phyloP scores from a whole-genome alignment of 768 basidiomycete genomes.

The Ramaria rubella region DNA sequence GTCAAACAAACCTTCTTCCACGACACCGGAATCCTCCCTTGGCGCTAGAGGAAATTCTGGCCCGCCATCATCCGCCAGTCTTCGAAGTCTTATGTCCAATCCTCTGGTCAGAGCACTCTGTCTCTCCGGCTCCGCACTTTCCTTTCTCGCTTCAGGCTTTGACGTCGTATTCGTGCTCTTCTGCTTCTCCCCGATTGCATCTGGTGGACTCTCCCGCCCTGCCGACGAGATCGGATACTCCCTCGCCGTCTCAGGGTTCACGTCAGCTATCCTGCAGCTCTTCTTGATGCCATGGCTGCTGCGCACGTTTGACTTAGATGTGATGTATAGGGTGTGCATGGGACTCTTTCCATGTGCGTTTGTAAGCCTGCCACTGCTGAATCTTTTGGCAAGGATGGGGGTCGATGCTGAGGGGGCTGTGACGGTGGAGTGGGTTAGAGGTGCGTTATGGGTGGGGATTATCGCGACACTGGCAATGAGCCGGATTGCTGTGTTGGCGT shows the following conservation, averaged over 20 bases:
- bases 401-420: conserved; percentile 27
- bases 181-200: conserved; percentile 52
- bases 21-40: background rate
- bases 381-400: conserved; percentile 36
- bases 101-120: conserved; percentile 49
- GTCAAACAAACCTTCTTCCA: background rate
- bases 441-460: conserved; percentile 46
- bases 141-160: conserved; percentile 49
- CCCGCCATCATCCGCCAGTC: background rate
- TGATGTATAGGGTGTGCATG: conserved; percentile 50
- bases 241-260: conserved; percentile 44
- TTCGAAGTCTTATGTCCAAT: conserved; percentile 36
- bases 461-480: conserved; percentile 37
- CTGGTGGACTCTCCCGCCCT: conserved; percentile 56
- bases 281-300: conserved; percentile 50
- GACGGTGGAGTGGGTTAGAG: conserved; percentile 6
- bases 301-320: conserved; percentile 42
- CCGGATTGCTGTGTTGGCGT: conserved; percentile 42
- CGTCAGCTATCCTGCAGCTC: conserved; percentile 45
- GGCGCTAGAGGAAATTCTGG: background rate
- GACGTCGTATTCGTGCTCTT: conserved; percentile 65
- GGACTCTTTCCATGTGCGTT: conserved; percentile 50
- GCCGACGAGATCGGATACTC: conserved; percentile 55
- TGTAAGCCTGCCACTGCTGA: conserved; percentile 44
- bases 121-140: conserved; percentile 45